A percentile compares a stretch with the other conserved stretches of the same genome.
Evolutionary conservation across 805 yeast species (phyloP).

Genomic region (Wickerhamiella musiphila): DNA sequence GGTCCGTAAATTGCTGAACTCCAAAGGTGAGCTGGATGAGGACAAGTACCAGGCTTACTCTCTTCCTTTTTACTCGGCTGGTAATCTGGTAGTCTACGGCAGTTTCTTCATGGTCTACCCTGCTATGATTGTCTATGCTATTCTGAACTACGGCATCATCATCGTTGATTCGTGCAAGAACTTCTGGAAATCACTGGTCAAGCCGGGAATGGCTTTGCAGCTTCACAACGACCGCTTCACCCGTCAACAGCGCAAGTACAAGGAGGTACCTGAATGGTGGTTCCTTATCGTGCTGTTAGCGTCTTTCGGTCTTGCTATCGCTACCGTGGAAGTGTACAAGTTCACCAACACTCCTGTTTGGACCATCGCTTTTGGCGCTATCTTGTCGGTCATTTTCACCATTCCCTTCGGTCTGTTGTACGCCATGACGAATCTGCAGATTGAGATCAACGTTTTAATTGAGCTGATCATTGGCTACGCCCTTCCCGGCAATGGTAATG

Average conservation of each 20-base stretch:
- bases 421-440: slow-evolving; percentile 31
- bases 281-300: slow-evolving; percentile 27
- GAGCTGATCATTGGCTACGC: slow-evolving; percentile 40
- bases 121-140: slow-evolving; percentile 31
- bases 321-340: slow-evolving; percentile 24
- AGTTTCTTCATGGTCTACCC: slow-evolving; percentile 38
- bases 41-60: slow-evolving; percentile 33
- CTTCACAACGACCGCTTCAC: slow-evolving; percentile 36
- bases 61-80: slow-evolving; percentile 47
- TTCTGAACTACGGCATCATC: slow-evolving; percentile 29
- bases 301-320: slow-evolving; percentile 30
- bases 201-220: slow-evolving; percentile 18
- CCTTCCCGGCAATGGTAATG: slow-evolving; percentile 36
- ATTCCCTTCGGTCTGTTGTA: slow-evolving; percentile 33
- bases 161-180: slow-evolving; percentile 2
- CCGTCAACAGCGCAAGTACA: slow-evolving; percentile 36
- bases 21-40: slow-evolving; percentile 29
- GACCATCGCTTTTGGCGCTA: slow-evolving; percentile 38
- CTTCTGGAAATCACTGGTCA: slow-evolving; percentile 1
- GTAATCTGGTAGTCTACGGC: slow-evolving; percentile 39
- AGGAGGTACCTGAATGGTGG: slow-evolving; percentile 48
- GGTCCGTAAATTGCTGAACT: slow-evolving; percentile 28
- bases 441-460: slow-evolving; percentile 32
- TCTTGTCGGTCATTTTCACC: slow-evolving; percentile 32
- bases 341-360: slow-evolving; percentile 38